Conservation (phyloP, 1,284 basidiomycete species). For the Ceratobasidium theobromae region DNA sequence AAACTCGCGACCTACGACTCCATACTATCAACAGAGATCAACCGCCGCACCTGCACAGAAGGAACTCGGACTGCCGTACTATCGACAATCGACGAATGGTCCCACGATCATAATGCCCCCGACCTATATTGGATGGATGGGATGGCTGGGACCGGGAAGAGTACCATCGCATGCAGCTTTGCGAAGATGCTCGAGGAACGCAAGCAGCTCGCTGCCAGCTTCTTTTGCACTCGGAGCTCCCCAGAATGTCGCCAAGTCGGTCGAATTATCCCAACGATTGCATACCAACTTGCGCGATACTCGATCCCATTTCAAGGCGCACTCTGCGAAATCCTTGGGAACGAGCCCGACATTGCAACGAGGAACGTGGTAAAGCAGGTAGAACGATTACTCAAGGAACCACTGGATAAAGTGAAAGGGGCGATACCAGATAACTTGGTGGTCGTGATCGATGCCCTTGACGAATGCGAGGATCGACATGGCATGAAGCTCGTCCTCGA, state of each 20-base stretch:
- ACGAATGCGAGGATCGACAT: too few species aligned
- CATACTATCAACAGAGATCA: neutral
- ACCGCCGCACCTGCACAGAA: conserved; percentile 3
- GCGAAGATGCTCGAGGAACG: too few species aligned
- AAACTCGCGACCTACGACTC: neutral
- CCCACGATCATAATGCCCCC: conserved; percentile 39
- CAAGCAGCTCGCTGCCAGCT: too few species aligned
- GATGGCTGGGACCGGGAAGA: too few species aligned
- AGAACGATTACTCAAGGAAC: neutral
- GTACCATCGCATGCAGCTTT: too few species aligned
- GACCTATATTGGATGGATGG: conserved; percentile 42
- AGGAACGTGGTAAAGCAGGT: neutral
- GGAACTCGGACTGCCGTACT: conserved; percentile 35
- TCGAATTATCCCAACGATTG: conserved; percentile 40
- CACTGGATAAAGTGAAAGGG: too few species aligned
- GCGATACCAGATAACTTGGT: too few species aligned
- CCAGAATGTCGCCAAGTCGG: conserved; percentile 27
- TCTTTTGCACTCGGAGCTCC: too few species aligned
- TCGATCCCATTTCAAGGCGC: too few species aligned
- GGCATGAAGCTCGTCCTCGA: too few species aligned
- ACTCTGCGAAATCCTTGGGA: too few species aligned
- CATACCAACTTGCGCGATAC: conserved; percentile 40
- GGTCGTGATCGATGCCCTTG: too few species aligned
- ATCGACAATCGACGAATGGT: conserved; percentile 26
- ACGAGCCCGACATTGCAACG: neutral